These are phyloP conservation scores for Podila horticola DNA, from an alignment of 192 early-diverging fungal species.

Conservation along the genomic window DNA sequence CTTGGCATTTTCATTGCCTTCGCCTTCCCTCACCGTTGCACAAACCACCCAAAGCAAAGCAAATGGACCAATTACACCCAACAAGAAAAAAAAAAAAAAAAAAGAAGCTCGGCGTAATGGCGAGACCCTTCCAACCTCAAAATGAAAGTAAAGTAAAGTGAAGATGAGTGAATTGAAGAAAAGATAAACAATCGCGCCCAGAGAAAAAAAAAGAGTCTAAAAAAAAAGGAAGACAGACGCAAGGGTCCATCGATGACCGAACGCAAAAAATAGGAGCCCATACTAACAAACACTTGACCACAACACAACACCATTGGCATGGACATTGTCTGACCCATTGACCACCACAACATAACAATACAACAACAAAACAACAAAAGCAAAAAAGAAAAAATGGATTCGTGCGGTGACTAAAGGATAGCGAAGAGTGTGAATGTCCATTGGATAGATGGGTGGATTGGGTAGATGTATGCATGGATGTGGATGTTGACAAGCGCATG, in stretches of 20 bases:
- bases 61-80: neutral
- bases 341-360: neutral
- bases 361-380: neutral
- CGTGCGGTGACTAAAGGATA: no score
- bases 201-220: no score
- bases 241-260: constrained; percentile 3
- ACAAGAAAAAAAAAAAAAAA: neutral
- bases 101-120: neutral
- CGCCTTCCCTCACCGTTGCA: neutral
- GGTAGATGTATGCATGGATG: no score
- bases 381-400: no score
- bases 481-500: no score
- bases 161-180: no score
- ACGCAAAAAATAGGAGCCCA: constrained; percentile 2
- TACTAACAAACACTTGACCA: neutral
- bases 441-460: no score
- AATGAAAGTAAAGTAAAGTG: no score
- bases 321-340: neutral
- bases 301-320: neutral
- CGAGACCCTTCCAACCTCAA: no score
- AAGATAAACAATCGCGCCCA: no score
- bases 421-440: no score
- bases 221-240: neutral
- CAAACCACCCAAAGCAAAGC: neutral
- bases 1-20: no score